phyloP scores from a whole-genome alignment of 192 early-diverging fungal species.

The Podila horticola region DNA sequence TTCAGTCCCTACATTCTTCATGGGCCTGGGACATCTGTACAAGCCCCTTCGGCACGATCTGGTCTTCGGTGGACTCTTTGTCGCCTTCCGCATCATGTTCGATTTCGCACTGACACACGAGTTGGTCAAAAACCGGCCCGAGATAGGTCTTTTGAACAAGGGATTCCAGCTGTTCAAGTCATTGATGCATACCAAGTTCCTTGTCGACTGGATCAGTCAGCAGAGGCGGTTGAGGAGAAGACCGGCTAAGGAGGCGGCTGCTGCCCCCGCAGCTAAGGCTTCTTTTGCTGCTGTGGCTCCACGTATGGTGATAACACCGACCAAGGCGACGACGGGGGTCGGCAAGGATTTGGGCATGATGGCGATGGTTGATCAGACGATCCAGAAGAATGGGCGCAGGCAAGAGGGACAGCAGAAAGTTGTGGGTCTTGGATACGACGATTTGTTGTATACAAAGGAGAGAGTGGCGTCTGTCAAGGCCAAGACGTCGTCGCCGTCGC shows the following conservation, averaged over 20 bases:
- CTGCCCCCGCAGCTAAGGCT: no score
- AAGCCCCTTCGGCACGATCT: conserved; percentile 24
- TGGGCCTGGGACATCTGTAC: conserved; percentile 25
- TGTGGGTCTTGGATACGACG: no score
- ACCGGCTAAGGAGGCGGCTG: neutral
- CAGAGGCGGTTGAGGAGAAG: conserved; percentile 13
- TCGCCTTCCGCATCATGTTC: conserved; percentile 18
- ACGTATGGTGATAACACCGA: no score
- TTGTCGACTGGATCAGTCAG: conserved; percentile 29
- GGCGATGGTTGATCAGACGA: no score
- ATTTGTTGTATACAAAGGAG: no score
- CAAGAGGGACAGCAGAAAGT: no score
- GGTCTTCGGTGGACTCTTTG: conserved; percentile 11
- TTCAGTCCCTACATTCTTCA: conserved; percentile 28
- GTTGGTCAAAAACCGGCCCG: conserved; percentile 5
- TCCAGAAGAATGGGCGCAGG: no score
- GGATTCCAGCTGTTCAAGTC: conserved; percentile 25
- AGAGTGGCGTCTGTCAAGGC: no score
- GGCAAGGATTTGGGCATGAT: no score
- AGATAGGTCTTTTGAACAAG: neutral
- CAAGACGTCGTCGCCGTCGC: no score
- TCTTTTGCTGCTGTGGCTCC: no score
- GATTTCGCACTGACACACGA: conserved; percentile 27
- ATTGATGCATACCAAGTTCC: conserved; percentile 25
- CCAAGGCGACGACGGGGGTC: no score